These are phyloP conservation scores for Sporisorium scitamineum DNA, from an alignment of 1,284 basidiomycete genomes.

Conservation along the genomic window DNA sequence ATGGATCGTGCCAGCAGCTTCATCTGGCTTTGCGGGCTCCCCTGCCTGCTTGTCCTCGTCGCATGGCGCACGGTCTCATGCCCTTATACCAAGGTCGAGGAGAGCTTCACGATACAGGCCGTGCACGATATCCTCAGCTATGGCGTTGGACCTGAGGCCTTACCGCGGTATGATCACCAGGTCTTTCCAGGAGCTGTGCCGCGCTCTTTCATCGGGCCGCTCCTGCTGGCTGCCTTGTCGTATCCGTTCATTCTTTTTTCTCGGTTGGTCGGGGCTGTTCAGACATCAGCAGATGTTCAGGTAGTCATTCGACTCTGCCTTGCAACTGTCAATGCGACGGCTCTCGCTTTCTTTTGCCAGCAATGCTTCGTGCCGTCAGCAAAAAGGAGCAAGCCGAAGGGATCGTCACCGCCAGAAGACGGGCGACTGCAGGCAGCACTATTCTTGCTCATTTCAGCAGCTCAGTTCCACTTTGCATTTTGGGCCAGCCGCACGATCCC, in stretches of 20 bases:
- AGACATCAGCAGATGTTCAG: conserved; percentile 75
- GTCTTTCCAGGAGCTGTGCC: conserved; percentile 90
- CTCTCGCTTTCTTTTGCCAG: conserved; percentile 77
- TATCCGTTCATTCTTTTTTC: conserved; percentile 66
- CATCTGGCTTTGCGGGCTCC: conserved; percentile 23
- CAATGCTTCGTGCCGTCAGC: conserved; percentile 71
- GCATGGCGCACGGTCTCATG: conserved; percentile 30
- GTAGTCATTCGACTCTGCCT: conserved; percentile 80
- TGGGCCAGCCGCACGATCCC: conserved; percentile 93
- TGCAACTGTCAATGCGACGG: conserved; percentile 77
- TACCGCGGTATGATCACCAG: conserved; percentile 84
- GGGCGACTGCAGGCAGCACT: background rate
- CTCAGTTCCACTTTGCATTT: conserved; percentile 91
- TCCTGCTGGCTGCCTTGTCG: conserved; percentile 60
- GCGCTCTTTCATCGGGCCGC: conserved; percentile 83
- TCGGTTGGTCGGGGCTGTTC: conserved; percentile 71
- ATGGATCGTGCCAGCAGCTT: conserved; percentile 20
- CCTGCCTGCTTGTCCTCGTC: conserved; percentile 26
- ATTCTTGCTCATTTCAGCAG: conserved; percentile 77
- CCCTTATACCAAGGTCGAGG: conserved; percentile 96
- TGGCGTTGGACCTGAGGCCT: conserved; percentile 72
- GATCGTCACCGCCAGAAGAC: too few species aligned
- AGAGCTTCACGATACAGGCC: conserved; percentile 94
- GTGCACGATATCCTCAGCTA: conserved; percentile 87
- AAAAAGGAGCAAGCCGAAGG: background rate